Evolutionary conservation across 345 rosid genomes (phyloP).

Genomic region (Laguncularia racemosa): DNA sequence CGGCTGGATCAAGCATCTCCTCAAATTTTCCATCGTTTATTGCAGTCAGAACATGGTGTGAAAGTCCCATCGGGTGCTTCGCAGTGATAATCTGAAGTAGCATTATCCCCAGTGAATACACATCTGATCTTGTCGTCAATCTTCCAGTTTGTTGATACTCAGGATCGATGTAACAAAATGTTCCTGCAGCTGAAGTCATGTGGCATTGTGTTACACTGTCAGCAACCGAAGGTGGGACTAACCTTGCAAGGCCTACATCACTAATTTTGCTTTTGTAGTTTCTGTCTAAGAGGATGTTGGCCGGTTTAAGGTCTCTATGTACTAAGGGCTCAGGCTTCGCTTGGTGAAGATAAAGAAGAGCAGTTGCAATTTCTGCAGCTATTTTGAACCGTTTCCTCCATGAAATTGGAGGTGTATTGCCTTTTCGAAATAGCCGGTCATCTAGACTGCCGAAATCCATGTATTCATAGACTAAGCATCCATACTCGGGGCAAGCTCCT

Average conservation of each 20-base stretch:
- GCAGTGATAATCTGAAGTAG: slow-evolving; percentile 80
- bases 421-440: slow-evolving; percentile 63
- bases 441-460: slow-evolving; percentile 80
- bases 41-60: slow-evolving; percentile 68
- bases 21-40: slow-evolving; percentile 53
- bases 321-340: slow-evolving; percentile 96
- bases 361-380: slow-evolving; percentile 77
- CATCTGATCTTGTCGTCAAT: slow-evolving; percentile 75
- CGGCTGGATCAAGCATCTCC: slow-evolving; percentile 55
- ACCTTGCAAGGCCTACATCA: slow-evolving; percentile 88
- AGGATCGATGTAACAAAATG: slow-evolving; percentile 88
- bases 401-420: slow-evolving; percentile 56
- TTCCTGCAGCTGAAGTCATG: slow-evolving; percentile 92
- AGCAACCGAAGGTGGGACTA: slow-evolving; percentile 80
- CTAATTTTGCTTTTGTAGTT: slow-evolving; percentile 86
- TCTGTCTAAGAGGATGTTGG: slow-evolving; percentile 78
- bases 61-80: slow-evolving; percentile 73
- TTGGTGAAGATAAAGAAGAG: slow-evolving; percentile 87
- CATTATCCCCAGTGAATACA: slow-evolving; percentile 79
- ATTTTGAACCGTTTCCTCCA: slow-evolving; percentile 66
- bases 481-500: slow-evolving; percentile 87
- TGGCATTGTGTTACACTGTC: slow-evolving; percentile 73
- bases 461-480: slow-evolving; percentile 84
- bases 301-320: slow-evolving; percentile 90
- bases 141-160: slow-evolving; percentile 88